Base-by-base conservation (phyloP, 306 rosid genomes). In the Urtica urens region DNA sequence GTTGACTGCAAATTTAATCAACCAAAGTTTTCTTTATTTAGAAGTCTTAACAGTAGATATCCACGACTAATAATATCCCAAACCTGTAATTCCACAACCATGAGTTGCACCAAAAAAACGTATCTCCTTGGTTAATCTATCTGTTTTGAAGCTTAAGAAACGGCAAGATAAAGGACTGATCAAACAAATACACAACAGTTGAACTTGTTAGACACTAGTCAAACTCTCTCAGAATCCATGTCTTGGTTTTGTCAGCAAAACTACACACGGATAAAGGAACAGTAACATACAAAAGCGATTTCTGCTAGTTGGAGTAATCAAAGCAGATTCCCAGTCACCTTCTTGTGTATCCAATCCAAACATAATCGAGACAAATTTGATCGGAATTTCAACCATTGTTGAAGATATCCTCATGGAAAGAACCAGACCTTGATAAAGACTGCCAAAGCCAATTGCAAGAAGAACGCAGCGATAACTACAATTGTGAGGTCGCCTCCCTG, bases 361-460 rank as follows among this genome's bases (percentile, higher is more conserved):
- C 23, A 55, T 13, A 44, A 44, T 37, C 35, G 33, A 51, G 46
- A 46, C 42, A 24, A 54, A 28, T 35, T 59, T 25, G 51, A 33
- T 53, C 19, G 7, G 39, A 58, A 31, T 14, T 46, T 28, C 20
- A 27, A 51, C 13, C 43, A 51, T 55, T 50, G 42, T 1, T 15
- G 23, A 54, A 53, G 28, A n/a, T 46, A 55, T 46, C 29, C 81
- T 86, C 64, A 92, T 14, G 83, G 81, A 71, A 92, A 92, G 93
- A 92, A 92, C 94, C 82, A 79, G 64, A 73, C 94, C 78, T 92
- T 92, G 69, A 92, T 72, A 80, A 92, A 92, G 76, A 85, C 46
- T 38, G 96, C 87, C 78, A 92, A 66, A 50, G 78, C 88, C 56
- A 92, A 54, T 79, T 92, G 96, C 81, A 92, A 73, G 64, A 58